Evolutionary conservation across 2,329 filamentous ascomycete genomes (phyloP), one percentile per base, ranked within the genome.

Genomic region (Neofusicoccum umdonicola): DNA sequence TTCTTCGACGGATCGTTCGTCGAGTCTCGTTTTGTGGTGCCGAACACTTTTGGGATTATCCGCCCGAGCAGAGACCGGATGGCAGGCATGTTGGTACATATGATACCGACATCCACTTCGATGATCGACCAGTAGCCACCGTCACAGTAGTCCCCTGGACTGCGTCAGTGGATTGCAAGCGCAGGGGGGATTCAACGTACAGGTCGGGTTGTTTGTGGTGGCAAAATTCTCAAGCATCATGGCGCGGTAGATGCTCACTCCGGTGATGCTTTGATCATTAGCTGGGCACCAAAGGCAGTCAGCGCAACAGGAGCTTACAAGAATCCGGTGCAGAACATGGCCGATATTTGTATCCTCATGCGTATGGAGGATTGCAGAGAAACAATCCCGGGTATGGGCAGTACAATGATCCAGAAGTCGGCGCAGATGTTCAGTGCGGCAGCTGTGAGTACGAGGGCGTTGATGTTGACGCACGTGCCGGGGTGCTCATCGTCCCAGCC

Each of bases 301-400:
- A 5, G 6, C 11, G 9, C 1, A 11, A 34, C 12, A 4, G 22
- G 3, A 3, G 34, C 54, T 44, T 45, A 58, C 54, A 58, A 58
- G 9, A 58, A 58, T 8, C 54, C 54, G 1, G 54, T 58, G n/a
- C 54, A 58, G 9, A 58, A 58, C 54, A 58, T 58, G 15, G 54
- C 27, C 11, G 41, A 19, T 12, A 58, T 44, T 35, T 58, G 54
- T 12, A 58, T 15, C 22, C 11, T 58, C 54, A 45, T 58, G 3
- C 54, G 39, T 39, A 58, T 11, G 41, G 54, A 58, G 3, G 54
- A 58, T 4, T 58, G 54, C 8, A 58, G 41, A 2, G 13, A 42
- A 3, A 58, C 2, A 9, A 58, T 17, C 15, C 39, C 54, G 8
- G 54, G 54, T 13, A 58, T 35, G 3, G 54, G 54, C 3, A 58